A percentile compares a stretch with the other conserved stretches of the same genome.
These are phyloP conservation scores for Penicillium capsulatum DNA, from an alignment of 2,329 filamentous ascomycete genomes.

Conservation along the genomic window DNA sequence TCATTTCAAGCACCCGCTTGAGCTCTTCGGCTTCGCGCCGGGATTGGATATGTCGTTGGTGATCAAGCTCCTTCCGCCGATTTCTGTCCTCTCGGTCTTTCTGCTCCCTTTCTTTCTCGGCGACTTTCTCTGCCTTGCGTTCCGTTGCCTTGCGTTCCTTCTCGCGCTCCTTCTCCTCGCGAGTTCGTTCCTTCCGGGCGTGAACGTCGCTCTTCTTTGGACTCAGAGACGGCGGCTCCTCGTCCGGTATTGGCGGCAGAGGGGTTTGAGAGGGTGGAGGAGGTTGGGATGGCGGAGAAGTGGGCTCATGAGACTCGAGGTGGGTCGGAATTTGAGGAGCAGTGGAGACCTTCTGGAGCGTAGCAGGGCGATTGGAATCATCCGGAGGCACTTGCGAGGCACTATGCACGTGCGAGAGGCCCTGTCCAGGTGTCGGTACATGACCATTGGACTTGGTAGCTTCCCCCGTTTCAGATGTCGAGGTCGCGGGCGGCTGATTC, in stretches of 20 bases:
- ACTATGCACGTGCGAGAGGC: slow-evolving; percentile 39
- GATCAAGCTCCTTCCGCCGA: slow-evolving; percentile 55
- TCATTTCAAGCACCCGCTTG: slow-evolving; percentile 61
- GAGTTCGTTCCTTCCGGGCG: slow-evolving; percentile 63
- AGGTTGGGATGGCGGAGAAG: slow-evolving; percentile 10
- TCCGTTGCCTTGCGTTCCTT: slow-evolving; percentile 50
- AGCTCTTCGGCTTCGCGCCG: slow-evolving; percentile 57
- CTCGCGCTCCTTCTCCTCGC: slow-evolving; percentile 58
- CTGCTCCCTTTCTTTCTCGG: slow-evolving; percentile 41
- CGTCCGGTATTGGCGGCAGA: slow-evolving; percentile 32
- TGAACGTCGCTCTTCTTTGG: slow-evolving; percentile 61
- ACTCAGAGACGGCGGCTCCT: slow-evolving; percentile 36
- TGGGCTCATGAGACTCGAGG: slow-evolving; percentile 1
- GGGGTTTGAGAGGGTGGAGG: slow-evolving; percentile 22
- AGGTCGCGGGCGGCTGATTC: slow-evolving; percentile 46
- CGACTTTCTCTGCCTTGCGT: slow-evolving; percentile 39
- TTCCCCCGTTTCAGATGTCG: slow-evolving; percentile 47
- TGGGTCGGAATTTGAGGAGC: slow-evolving; percentile 25
- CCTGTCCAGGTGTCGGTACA: slow-evolving; percentile 24
- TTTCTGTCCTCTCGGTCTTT: slow-evolving; percentile 41
- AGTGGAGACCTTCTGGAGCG: slow-evolving; percentile 40
- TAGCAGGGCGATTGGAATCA: slow-evolving; percentile 32
- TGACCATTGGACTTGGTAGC: slow-evolving; percentile 32
- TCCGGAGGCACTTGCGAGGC: slow-evolving; percentile 35
- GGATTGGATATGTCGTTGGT: slow-evolving; percentile 46